These are phyloP conservation scores for Phytopythium helicoides DNA, from an alignment of 352 stramenopile species.

Conservation along the genomic window DNA sequence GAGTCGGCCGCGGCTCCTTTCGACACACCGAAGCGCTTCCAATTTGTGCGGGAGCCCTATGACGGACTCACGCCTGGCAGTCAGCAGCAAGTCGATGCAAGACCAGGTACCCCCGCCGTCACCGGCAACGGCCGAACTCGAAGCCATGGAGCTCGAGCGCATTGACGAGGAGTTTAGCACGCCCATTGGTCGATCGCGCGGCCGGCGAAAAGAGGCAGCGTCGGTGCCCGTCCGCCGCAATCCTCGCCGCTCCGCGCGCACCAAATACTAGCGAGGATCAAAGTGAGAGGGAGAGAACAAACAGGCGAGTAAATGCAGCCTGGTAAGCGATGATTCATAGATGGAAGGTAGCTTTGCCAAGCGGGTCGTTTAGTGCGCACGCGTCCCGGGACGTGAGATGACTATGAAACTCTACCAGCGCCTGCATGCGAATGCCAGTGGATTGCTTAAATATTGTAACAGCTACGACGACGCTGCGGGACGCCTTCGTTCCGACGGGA, in stretches of 20 bases:
- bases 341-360: too few species aligned
- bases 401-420: too few species aligned
- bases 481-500: constrained; percentile 2
- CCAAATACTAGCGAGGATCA: constrained; percentile 44
- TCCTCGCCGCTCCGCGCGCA: constrained; percentile 59
- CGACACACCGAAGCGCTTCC: constrained; percentile 70
- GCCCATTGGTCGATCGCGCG: constrained; percentile 46
- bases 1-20: constrained; percentile 26
- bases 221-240: constrained; percentile 72
- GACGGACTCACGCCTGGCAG: constrained; percentile 55
- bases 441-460: constrained; percentile 1
- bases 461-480: neutral
- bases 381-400: too few species aligned
- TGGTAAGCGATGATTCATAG: neutral
- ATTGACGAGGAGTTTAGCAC: constrained; percentile 86
- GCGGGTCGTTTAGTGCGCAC: constrained; percentile 2
- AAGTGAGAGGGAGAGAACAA: neutral
- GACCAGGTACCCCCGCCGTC: constrained; percentile 30
- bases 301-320: neutral
- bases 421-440: too few species aligned
- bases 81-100: constrained; percentile 17
- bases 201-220: constrained; percentile 53
- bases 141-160: constrained; percentile 72
- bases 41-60: constrained; percentile 72
- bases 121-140: constrained; percentile 57